phyloP scores from a whole-genome alignment of 495 filamentous ascomycete species.

The Cladorrhinum samala region DNA sequence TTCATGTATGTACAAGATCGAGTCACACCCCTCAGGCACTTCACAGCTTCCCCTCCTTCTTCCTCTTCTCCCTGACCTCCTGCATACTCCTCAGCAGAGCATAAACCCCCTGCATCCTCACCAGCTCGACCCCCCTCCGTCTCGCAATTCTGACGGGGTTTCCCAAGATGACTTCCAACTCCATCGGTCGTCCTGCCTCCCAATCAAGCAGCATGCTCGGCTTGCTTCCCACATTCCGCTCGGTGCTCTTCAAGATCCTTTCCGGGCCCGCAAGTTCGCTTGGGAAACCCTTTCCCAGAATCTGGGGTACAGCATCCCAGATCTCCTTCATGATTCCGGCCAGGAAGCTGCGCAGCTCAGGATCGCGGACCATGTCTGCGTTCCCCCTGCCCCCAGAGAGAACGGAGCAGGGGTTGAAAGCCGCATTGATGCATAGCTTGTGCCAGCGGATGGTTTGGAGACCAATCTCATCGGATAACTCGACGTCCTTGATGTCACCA shows the following conservation, averaged over 20 bases:
- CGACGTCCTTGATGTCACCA: constrained; percentile 49
- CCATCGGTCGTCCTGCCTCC: constrained; percentile 49
- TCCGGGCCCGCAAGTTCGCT: constrained; percentile 47
- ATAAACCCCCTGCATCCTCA: constrained; percentile 48
- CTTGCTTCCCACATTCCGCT: constrained; percentile 49
- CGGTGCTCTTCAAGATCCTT: constrained; percentile 46
- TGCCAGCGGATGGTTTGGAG: constrained; percentile 58
- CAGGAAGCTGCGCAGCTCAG: constrained; percentile 43
- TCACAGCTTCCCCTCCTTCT: constrained; percentile 30
- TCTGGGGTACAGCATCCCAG: constrained; percentile 44
- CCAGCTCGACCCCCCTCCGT: constrained; percentile 45
- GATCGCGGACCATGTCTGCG: constrained; percentile 46
- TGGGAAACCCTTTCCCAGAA: constrained; percentile 41
- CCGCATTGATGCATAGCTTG: constrained; percentile 59
- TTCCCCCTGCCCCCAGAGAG: constrained; percentile 51
- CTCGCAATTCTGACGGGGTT: constrained; percentile 52
- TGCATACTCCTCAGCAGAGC: constrained; percentile 42
- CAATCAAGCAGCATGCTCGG: constrained; percentile 57
- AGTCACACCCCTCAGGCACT: background rate
- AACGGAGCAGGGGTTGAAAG: constrained; percentile 58
- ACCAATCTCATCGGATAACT: constrained; percentile 41
- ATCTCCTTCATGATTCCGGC: constrained; percentile 54
- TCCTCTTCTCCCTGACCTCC: constrained; percentile 32
- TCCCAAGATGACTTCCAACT: constrained; percentile 57
- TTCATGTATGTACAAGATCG: background rate